A percentile compares a stretch with the other conserved stretches of the same genome.
These are phyloP conservation scores for Torulaspora gathmanii DNA, from an alignment of 805 yeast genomes.

Conservation along the genomic window DNA sequence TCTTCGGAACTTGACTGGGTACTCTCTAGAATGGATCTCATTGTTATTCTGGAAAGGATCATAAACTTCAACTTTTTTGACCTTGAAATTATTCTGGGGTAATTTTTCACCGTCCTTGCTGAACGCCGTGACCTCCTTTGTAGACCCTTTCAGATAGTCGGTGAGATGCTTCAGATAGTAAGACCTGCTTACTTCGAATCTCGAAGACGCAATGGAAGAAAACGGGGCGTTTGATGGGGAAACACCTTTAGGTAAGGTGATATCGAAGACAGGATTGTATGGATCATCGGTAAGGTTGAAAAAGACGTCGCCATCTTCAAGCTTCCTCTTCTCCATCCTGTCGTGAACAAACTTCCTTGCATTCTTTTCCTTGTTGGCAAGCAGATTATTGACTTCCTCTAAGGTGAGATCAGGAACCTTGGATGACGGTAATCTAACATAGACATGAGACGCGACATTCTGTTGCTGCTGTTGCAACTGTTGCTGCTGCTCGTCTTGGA, in stretches of 20 bases:
- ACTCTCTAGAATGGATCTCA: conserved; percentile 37
- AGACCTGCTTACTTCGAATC: conserved; percentile 59
- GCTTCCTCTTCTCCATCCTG: conserved; percentile 64
- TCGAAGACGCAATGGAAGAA: conserved; percentile 68
- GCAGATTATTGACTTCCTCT: conserved; percentile 70
- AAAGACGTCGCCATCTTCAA: conserved; percentile 66
- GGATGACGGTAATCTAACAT: conserved; percentile 82
- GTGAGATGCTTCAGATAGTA: conserved; percentile 41
- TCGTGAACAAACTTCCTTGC: conserved; percentile 82
- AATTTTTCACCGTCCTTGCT: conserved; percentile 34
- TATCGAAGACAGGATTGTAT: conserved; percentile 71
- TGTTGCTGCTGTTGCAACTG: conserved; percentile 19
- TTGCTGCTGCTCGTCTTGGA: conserved; percentile 10
- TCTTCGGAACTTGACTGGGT: conserved; percentile 59
- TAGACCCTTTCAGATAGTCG: conserved; percentile 30
- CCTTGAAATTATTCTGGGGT: conserved; percentile 20
- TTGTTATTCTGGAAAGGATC: conserved; percentile 36
- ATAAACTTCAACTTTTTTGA: conserved; percentile 36
- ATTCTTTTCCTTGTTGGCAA: conserved; percentile 69
- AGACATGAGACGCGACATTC: conserved; percentile 51
- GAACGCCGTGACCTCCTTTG: conserved; percentile 23
- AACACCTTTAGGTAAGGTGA: conserved; percentile 50
- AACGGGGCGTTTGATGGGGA: conserved; percentile 69
- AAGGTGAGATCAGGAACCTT: conserved; percentile 91
- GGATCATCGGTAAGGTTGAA: conserved; percentile 85